A percentile compares a stretch with the other conserved stretches of the same genome.
phyloP scores from a whole-genome alignment of 331 rosid species.

The Rosa hybrid region DNA sequence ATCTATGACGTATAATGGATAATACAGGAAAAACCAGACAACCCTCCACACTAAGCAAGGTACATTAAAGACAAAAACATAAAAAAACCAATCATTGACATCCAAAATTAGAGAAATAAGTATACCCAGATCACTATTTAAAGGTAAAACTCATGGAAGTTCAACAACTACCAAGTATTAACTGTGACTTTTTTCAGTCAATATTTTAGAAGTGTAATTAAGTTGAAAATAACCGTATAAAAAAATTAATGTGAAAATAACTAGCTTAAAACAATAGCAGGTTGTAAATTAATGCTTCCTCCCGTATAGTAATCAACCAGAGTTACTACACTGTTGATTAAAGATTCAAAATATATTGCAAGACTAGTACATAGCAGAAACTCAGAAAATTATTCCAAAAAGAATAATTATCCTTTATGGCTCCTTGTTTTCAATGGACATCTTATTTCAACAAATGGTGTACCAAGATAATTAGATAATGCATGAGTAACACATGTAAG shows the following conservation, averaged over 20 bases:
- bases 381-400: neutral
- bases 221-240: too few species aligned
- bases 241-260: neutral
- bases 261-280: neutral
- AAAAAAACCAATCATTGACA: neutral
- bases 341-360: neutral
- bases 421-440: neutral
- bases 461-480: neutral
- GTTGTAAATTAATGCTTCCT: neutral
- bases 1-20: neutral
- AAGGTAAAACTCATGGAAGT: neutral
- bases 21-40: neutral
- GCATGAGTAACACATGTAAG: neutral
- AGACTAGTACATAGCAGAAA: neutral
- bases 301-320: neutral
- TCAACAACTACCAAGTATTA: neutral
- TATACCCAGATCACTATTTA: conserved; percentile 39
- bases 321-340: neutral
- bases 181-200: neutral
- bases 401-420: neutral
- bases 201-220: too few species aligned
- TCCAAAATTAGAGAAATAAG: conserved; percentile 26
- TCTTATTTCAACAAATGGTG: neutral
- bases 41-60: conserved; percentile 15
- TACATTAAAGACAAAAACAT: neutral